A percentile compares a stretch with the other conserved stretches of the same genome.
Evolutionary conservation across 1,139 yeast genomes (phyloP).

Genomic region (Magnusiomyces paraingens): DNA sequence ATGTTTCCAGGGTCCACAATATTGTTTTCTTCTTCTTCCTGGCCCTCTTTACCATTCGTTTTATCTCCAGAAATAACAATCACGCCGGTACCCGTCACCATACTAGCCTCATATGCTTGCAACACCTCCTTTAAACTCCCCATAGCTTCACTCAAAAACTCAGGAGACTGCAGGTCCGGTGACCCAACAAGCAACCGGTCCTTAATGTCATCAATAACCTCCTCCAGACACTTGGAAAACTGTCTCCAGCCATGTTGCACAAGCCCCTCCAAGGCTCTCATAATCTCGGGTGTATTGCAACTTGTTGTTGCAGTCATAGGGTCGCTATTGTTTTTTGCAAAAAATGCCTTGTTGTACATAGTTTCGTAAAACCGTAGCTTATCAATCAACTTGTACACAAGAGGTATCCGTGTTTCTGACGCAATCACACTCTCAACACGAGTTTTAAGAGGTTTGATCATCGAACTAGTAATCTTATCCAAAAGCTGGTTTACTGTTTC

Average conservation of each 20-base stretch:
- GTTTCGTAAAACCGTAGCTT: constrained; percentile 60
- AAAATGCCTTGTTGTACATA: constrained; percentile 51
- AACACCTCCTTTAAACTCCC: constrained; percentile 32
- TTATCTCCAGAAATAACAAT: background rate
- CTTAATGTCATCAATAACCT: constrained; percentile 21
- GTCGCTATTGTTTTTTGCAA: background rate
- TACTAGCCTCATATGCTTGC: constrained; percentile 32
- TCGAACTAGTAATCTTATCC: constrained; percentile 43
- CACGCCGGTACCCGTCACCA: constrained; percentile 20
- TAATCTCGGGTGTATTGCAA: constrained; percentile 18
- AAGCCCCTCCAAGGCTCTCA: constrained; percentile 25
- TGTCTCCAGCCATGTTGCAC: constrained; percentile 27
- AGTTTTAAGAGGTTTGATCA: constrained; percentile 44
- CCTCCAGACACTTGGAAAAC: constrained; percentile 28
- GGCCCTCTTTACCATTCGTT: constrained; percentile 15
- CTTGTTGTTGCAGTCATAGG: background rate
- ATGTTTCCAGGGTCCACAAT: constrained; percentile 10
- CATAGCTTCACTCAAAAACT: constrained; percentile 31
- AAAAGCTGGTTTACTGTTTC: constrained; percentile 30
- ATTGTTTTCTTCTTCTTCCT: constrained; percentile 10
- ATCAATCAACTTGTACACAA: constrained; percentile 53
- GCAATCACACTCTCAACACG: constrained; percentile 64
- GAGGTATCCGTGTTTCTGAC: constrained; percentile 52
- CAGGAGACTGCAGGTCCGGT: constrained; percentile 34
- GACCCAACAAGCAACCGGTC: constrained; percentile 16